phyloP scores from a whole-genome alignment of 2,329 filamentous ascomycete genomes.

The Fusarium sp. region DNA sequence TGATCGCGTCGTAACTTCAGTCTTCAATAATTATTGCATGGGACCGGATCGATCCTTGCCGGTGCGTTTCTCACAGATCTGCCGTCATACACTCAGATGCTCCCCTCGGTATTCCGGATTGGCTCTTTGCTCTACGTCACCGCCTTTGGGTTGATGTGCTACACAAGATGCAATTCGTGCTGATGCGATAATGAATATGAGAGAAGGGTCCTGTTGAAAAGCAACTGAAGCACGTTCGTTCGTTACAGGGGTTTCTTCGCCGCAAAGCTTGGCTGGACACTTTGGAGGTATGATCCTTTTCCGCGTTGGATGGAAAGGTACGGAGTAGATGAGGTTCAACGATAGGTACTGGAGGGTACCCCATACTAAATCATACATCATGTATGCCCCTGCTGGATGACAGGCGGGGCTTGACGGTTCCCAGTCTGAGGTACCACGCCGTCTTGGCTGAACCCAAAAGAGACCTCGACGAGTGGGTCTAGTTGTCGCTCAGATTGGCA shows the following conservation, averaged over 20 bases:
- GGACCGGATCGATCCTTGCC: constrained; percentile 35
- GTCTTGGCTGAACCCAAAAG: constrained; percentile 31
- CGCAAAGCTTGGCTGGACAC: constrained; percentile 35
- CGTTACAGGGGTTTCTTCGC: constrained; percentile 26
- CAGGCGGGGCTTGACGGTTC: constrained; percentile 26
- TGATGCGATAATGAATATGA: constrained; percentile 3
- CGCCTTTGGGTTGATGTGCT: constrained; percentile 10
- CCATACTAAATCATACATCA: constrained; percentile 37
- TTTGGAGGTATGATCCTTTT: constrained; percentile 11
- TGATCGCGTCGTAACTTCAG: constrained; percentile 26
- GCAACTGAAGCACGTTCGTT: constrained; percentile 21
- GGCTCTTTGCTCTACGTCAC: constrained; percentile 37
- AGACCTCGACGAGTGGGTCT: constrained; percentile 29
- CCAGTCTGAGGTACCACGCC: constrained; percentile 33
- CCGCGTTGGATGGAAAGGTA: constrained; percentile 13
- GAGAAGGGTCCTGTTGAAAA: neutral
- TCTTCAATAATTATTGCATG: constrained; percentile 7
- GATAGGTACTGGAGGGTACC: constrained; percentile 32
- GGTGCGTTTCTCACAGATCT: constrained; percentile 36
- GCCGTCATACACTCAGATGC: constrained; percentile 36
- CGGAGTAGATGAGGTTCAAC: constrained; percentile 10
- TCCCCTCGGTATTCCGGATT: constrained; percentile 31
- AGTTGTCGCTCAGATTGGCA: constrained; percentile 9
- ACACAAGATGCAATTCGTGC: constrained; percentile 13
- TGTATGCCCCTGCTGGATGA: constrained; percentile 30